phyloP scores from a whole-genome alignment of 208 protist species.

The Trypanosoma mega region DNA sequence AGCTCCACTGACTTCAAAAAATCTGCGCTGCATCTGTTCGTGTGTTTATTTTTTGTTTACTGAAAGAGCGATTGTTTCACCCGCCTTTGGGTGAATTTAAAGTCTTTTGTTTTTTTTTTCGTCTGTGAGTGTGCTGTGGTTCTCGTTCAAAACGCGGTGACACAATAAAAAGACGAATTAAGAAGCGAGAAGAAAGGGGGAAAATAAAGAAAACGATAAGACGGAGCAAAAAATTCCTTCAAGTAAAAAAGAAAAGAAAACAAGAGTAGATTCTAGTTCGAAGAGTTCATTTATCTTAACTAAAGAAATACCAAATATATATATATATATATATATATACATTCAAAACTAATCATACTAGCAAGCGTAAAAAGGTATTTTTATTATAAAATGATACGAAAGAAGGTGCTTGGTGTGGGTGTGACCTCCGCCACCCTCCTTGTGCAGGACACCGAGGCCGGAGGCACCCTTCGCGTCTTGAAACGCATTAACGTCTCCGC shows the following conservation, averaged over 20 bases:
- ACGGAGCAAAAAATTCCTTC: background rate
- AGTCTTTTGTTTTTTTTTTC: background rate
- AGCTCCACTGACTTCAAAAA: too few species aligned
- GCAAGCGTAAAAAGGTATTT: constrained; percentile 4
- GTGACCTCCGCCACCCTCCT: constrained; percentile 72
- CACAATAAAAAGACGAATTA: constrained; percentile 4
- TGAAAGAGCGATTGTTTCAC: too few species aligned
- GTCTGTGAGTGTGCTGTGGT: constrained; percentile 1
- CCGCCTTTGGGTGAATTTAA: too few species aligned
- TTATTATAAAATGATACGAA: constrained; percentile 57
- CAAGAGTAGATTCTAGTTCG: background rate
- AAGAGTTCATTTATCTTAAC: background rate
- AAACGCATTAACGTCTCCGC: constrained; percentile 61
- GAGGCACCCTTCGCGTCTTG: constrained; percentile 57
- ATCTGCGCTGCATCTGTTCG: too few species aligned
- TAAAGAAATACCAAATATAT: background rate
- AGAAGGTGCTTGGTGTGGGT: constrained; percentile 76
- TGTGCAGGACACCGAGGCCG: constrained; percentile 66
- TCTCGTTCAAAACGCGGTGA: background rate
- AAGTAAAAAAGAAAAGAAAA: background rate
- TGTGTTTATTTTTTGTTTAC: too few species aligned
- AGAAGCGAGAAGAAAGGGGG: background rate
- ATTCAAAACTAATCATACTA: background rate
- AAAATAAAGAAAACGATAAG: background rate
- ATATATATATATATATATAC: background rate